A percentile compares a stretch with the other conserved stretches of the same genome.
These are phyloP conservation scores for Bonia amplexicaulis DNA, from an alignment of 176 grass and related monocot species.

Conservation along the genomic window DNA sequence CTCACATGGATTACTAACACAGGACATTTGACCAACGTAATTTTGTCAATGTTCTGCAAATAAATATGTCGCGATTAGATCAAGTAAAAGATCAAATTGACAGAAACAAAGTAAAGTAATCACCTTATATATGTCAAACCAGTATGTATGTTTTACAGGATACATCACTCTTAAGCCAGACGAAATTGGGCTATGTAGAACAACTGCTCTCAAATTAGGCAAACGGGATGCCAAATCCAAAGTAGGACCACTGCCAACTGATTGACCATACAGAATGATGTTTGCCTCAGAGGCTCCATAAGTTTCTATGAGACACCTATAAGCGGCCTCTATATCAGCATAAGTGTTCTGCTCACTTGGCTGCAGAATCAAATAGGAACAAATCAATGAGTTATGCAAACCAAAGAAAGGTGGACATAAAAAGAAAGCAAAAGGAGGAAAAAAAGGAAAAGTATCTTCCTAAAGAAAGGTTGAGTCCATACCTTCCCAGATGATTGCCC, in stretches of 20 bases:
- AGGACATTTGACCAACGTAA: conserved; percentile 79
- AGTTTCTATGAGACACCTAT: conserved; percentile 75
- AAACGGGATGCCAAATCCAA: conserved; percentile 81
- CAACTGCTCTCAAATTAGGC: conserved; percentile 70
- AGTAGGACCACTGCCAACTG: conserved; percentile 94
- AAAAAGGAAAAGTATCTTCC: conserved; percentile 21
- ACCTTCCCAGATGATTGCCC: conserved; percentile 85
- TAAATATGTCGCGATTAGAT: conserved; percentile 22
- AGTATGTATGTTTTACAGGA: conserved; percentile 97
- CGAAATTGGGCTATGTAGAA: conserved; percentile 98
- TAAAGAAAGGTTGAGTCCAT: conserved; percentile 31
- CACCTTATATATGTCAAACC: conserved; percentile 99
- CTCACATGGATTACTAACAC: conserved; percentile 99
- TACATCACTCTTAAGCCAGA: conserved; percentile 99
- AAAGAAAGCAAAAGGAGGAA: not conserved
- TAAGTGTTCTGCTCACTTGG: conserved; percentile 97
- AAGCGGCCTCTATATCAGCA: conserved; percentile 91
- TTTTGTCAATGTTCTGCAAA: conserved; percentile 98
- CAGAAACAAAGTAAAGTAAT: conserved; percentile 7
- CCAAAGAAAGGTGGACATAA: conserved; percentile 1
- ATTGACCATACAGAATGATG: conserved; percentile 94
- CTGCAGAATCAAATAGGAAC: conserved; percentile 24
- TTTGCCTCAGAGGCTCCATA: conserved; percentile 78
- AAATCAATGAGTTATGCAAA: not conserved
- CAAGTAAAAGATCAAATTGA: not conserved